Base-by-base conservation (phyloP, 2,329 filamentous ascomycete genomes). In the Nigrospora osmanthi region DNA sequence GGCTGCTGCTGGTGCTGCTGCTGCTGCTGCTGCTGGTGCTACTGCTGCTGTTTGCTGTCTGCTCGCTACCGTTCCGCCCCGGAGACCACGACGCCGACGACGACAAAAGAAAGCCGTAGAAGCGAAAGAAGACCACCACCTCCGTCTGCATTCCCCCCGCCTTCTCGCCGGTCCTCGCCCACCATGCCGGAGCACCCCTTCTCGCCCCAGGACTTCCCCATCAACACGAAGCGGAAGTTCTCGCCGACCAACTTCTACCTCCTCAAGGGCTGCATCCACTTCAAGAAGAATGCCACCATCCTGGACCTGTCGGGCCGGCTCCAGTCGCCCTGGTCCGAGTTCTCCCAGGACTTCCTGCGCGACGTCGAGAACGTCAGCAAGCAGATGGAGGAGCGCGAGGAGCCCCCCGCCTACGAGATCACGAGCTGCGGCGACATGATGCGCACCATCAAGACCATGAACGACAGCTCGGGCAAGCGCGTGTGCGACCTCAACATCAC, bases 401-500 rank as follows among this genome's bases (percentile, higher is more conserved):
- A 46, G n/a, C 32, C 39, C 37, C 54, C 56, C 2, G 44, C 40
- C 16, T 62, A 56, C 56, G 47, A 54, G 45, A 54, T 63, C 48
- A 49, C 47, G 42, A 57, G 53, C 40, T 54, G 54, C 49, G 60
- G 60, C n/a, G 58, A 60, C 55, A 63, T 63, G 59, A 63, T 63
- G 60, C 60, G 60, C 13, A 63, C 60, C 31, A 52, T 63, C 45
- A 63, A 63, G 56, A 57, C 59, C 15, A 53, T 63, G 45, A 55
- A 50, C 16, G 52, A 58, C 49, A 46, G 38, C 11, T 44, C 48
- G 13, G 58, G 58, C 13, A 46, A 52, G 9, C 52, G 52, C 47
- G 43, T 63, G 7, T 57, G 54, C 54, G 60, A 63, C 48, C 56
- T 63, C 17, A 62, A 62, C 53, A 63, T 63, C 42, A 63, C 60